Percentiles rank a stretch among this genome's conserved stretches.
These are phyloP conservation scores for Clitoria ternatea DNA, from an alignment of 306 rosid genomes.

Conservation along the genomic window DNA sequence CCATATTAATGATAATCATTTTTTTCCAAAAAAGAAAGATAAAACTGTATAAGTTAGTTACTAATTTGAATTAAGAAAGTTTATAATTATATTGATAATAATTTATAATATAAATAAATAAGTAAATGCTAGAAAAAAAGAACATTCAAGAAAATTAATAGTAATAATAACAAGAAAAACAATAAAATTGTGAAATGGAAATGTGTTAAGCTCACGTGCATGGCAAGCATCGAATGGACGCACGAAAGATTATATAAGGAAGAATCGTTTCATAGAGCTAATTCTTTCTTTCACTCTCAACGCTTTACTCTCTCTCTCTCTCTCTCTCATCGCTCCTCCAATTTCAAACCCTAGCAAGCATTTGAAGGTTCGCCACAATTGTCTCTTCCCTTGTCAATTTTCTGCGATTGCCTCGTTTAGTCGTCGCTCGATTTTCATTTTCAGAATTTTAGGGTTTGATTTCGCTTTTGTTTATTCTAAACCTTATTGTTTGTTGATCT, in stretches of 20 bases:
- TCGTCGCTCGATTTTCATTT: background rate
- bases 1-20: no score
- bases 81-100: no score
- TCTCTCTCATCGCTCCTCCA: background rate
- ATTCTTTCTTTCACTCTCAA: background rate
- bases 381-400: background rate
- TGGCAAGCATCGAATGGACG: slow-evolving; percentile 16
- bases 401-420: background rate
- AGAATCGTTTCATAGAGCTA: background rate
- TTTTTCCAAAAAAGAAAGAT: no score
- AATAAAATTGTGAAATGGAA: background rate
- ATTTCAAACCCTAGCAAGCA: slow-evolving; percentile 14
- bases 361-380: background rate
- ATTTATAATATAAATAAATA: no score
- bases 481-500: background rate
- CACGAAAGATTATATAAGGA: background rate
- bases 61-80: no score
- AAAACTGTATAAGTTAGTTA: no score
- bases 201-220: slow-evolving; percentile 15
- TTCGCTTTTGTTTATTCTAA: background rate
- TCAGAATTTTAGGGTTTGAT: background rate
- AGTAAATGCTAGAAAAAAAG: no score
- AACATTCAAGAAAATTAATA: no score
- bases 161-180: background rate
- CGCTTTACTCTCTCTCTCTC: background rate